Conservation (phyloP, 345 rosid genomes). For the Orychophragmus violaceus region DNA sequence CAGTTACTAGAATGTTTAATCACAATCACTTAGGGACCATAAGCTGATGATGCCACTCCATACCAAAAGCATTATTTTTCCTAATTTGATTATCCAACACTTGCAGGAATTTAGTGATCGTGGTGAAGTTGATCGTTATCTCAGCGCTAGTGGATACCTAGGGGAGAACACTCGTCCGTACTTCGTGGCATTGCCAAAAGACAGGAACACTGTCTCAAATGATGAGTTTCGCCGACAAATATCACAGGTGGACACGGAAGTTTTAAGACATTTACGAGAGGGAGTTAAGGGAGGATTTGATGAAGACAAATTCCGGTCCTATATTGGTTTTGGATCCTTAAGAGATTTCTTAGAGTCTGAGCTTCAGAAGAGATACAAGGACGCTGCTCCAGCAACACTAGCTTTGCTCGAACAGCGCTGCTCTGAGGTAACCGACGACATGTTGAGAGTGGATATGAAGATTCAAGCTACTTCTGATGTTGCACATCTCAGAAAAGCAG, state of each 20-base stretch:
- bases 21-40: not conserved
- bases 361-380: conserved; percentile 91
- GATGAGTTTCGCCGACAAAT: conserved; percentile 90
- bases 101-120: conserved; percentile 76
- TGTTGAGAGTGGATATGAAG: conserved; percentile 63
- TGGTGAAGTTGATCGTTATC: conserved; percentile 84
- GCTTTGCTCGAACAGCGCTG: conserved; percentile 95
- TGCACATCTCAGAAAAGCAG: conserved; percentile 77
- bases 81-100: conserved; percentile 5
- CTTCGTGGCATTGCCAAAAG: conserved; percentile 91
- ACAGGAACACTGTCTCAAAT: conserved; percentile 64
- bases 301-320: conserved; percentile 69
- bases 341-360: conserved; percentile 82
- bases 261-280: conserved; percentile 64
- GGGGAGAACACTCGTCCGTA: conserved; percentile 83
- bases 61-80: not conserved
- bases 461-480: conserved; percentile 87
- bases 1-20: not conserved
- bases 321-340: conserved; percentile 74
- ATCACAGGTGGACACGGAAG: conserved; percentile 70
- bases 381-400: conserved; percentile 91
- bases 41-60: not conserved
- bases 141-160: conserved; percentile 93
- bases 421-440: conserved; percentile 56
- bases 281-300: conserved; percentile 89